Evolutionary conservation across 2,329 filamentous ascomycete genomes (phyloP).

Genomic region (Metarhizium robertsii): DNA sequence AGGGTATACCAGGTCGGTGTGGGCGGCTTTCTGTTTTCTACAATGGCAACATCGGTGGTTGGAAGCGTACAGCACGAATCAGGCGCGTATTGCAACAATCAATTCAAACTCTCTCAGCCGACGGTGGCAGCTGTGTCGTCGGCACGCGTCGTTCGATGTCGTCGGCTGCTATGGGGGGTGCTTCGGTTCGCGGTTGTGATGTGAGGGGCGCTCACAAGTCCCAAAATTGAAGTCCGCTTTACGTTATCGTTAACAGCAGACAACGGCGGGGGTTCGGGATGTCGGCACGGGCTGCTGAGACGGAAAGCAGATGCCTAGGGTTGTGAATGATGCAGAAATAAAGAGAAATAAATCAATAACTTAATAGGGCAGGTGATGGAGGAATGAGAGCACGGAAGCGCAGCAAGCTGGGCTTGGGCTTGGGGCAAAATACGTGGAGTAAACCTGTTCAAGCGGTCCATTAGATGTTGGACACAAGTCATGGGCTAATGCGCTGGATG

Average conservation of each 20-base stretch:
- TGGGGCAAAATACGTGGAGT: not conserved
- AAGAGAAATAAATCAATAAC: not conserved
- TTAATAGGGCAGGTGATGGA: not conserved
- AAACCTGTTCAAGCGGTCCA: not conserved
- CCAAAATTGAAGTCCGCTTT: not conserved
- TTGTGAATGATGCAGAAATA: not conserved
- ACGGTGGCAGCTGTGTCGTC: not conserved
- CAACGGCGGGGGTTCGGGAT: not conserved
- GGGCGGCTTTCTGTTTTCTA: slow-evolving; percentile 7
- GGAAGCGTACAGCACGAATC: not conserved
- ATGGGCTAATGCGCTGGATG: too few species aligned
- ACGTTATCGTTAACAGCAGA: not conserved
- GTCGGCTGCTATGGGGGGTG: not conserved
- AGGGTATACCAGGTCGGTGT: slow-evolving; percentile 29
- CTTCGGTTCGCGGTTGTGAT: not conserved
- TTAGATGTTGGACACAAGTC: too few species aligned
- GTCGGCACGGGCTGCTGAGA: not conserved
- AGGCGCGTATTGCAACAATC: not conserved
- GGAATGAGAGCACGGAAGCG: not conserved
- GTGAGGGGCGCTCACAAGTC: not conserved
- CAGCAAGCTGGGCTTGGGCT: not conserved
- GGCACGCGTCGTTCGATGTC: not conserved
- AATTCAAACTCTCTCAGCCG: not conserved
- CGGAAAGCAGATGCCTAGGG: not conserved
- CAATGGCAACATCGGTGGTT: slow-evolving; percentile 10